Base-by-base conservation (phyloP, 2,329 filamentous ascomycete genomes). In the Curvularia sp. region DNA sequence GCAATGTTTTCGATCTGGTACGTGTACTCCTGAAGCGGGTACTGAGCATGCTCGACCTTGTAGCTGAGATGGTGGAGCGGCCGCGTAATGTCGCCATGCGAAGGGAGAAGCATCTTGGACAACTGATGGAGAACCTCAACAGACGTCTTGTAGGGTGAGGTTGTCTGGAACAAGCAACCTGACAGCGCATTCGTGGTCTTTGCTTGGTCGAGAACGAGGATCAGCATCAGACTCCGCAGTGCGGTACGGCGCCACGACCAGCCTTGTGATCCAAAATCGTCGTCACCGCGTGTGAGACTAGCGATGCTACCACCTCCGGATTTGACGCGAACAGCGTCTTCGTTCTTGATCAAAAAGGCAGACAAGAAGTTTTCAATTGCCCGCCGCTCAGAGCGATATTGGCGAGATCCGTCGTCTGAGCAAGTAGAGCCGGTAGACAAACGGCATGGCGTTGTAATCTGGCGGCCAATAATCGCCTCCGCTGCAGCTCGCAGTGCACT, bases 1-100 rank as follows among this genome's bases (percentile, higher is more conserved):
- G 86, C 87, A 23, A 89, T 78, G 63, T 89, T 89, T 8, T 79
- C 76, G 53, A 89, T 82, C 38, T 75, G 74, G 67, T 87, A 89
- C 1, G 79, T 75, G 61, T 85, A 85, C 71, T 89, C 87, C 60
- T 87, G 80, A 5, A 88, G 77, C 2, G 82, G 80, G 58, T 83
- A 80, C 67, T 89, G 87, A 7, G 79, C 73, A 66, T 86, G 81
- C 3, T 71, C 69, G 21, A 88, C 74, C n/a, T 79, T 79, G 70
- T 86, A 89, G 56, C 82, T 82, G 21, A 88, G 74, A 66, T 87
- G 84, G 23, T 78, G 79, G 2, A 89, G 75, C 2, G 82, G 79
- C 18, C 86, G 82, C 3, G 75, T 75, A 49, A 87, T 80, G 64
- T 88, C 84, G 39, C 86, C 86, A 42, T 83, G 79, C 2, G 85